Percentiles rank a stretch among this genome's conserved stretches.
These are phyloP conservation scores for Entomophthora muscae DNA, from an alignment of 371 early-diverging fungal species.

Conservation along the genomic window DNA sequence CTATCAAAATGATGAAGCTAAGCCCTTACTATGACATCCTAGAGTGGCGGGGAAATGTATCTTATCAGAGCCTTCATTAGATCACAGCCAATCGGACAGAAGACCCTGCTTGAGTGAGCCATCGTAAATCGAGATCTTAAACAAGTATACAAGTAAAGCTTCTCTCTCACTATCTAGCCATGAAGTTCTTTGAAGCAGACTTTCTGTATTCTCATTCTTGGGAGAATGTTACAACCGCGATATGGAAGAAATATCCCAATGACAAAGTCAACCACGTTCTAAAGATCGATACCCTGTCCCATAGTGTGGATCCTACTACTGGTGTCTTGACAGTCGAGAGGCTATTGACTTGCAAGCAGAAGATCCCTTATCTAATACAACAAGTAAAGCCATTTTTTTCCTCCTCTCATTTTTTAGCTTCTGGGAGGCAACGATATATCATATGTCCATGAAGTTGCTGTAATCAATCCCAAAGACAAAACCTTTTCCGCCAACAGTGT, in stretches of 20 bases:
- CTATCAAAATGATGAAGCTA: too few species aligned
- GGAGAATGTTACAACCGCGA: slow-evolving; percentile 72
- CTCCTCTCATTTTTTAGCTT: background rate
- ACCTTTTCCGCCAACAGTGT: slow-evolving; percentile 48
- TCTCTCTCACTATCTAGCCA: background rate
- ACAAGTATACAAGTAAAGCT: too few species aligned
- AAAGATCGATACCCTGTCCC: slow-evolving; percentile 72
- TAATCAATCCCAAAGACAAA: slow-evolving; percentile 57
- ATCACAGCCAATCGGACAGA: too few species aligned
- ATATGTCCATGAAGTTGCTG: slow-evolving; percentile 73
- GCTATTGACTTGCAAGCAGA: slow-evolving; percentile 72
- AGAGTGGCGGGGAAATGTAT: too few species aligned
- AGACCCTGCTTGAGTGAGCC: too few species aligned
- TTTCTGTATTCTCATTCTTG: slow-evolving; percentile 46
- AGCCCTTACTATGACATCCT: too few species aligned
- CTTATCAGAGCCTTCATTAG: too few species aligned
- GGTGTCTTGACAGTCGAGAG: slow-evolving; percentile 79
- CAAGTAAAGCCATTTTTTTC: slow-evolving; percentile 19
- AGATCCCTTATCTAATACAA: slow-evolving; percentile 51
- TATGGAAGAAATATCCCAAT: slow-evolving; percentile 95
- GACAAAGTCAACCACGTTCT: slow-evolving; percentile 76
- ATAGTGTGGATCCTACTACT: slow-evolving; percentile 59
- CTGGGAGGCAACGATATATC: slow-evolving; percentile 37
- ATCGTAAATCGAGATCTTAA: too few species aligned
- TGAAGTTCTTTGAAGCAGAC: slow-evolving; percentile 8